Conservation (phyloP, 2,329 filamentous ascomycete species). For the Verticillium nonalfalfae region DNA sequence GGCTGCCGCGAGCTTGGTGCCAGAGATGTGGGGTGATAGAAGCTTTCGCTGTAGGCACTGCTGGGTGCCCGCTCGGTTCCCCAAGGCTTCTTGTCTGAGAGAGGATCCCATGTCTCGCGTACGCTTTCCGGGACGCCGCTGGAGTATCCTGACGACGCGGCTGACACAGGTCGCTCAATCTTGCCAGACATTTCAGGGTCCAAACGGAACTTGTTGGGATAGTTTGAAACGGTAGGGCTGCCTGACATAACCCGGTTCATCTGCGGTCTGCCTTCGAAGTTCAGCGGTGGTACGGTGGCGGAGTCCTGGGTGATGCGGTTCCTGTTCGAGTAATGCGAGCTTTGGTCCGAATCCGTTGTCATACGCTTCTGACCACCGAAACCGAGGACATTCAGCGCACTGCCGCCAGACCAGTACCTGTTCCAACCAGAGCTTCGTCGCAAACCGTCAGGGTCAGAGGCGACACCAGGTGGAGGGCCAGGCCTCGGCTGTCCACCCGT, state of each 20-base stretch:
- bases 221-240: constrained; percentile 63
- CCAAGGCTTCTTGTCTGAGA: constrained; percentile 38
- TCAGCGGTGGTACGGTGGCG: constrained; percentile 63
- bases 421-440: constrained; percentile 70
- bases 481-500: constrained; percentile 26
- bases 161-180: constrained; percentile 51
- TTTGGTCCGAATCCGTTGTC: constrained; percentile 48
- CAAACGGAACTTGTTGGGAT: constrained; percentile 41
- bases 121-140: constrained; percentile 62
- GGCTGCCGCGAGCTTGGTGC: constrained; percentile 24
- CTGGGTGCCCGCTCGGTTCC: constrained; percentile 42
- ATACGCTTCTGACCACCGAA: constrained; percentile 43
- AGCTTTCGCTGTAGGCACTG: constrained; percentile 41
- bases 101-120: constrained; percentile 48
- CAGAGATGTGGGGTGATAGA: constrained; percentile 35
- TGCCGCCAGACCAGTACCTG: constrained; percentile 70
- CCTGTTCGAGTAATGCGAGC: constrained; percentile 48
- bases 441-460: constrained; percentile 31
- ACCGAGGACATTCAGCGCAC: constrained; percentile 59
- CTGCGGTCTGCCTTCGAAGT: constrained; percentile 55
- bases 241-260: constrained; percentile 62
- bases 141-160: constrained; percentile 50
- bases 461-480: constrained; percentile 21
- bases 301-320: constrained; percentile 56
- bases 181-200: constrained; percentile 54